Base-by-base conservation (phyloP, 1,284 basidiomycete species). In the Apiotrichum mycotoxinovorans region DNA sequence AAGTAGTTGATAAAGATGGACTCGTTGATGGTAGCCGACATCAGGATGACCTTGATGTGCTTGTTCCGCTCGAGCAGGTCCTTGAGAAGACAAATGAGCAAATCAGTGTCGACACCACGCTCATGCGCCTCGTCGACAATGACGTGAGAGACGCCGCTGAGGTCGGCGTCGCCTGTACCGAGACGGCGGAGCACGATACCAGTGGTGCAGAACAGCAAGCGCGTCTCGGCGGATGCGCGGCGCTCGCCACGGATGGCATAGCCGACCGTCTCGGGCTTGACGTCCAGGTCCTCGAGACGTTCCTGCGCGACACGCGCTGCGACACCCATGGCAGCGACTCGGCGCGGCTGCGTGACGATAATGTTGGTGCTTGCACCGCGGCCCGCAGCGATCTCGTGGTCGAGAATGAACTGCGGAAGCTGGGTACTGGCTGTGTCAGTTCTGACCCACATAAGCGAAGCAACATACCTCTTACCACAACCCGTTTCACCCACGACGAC, bases 61-160 rank as follows among this genome's bases (percentile, higher is more conserved):
- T 80, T 78, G 66, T 93, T 88, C n/a, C 75, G 80, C 58, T 80
- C 79, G 46, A 97, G 77, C 12, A 96, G 78, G 65, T 91, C 87
- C 59, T 87, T 85, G 27, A 84, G 79, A 69, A 95, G 87, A n/a
- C 96, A 83, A 1, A 97, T 81, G 42, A 97, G 78, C 65, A 97
- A 87, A 74, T 97, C 93, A 15, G 88, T 86, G 67, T 96, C 92
- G 12, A 93, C 84, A 17, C 89, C 91, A 51, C 92, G 84, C 78
- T 95, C 91, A 70, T 95, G 92, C 33, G 89, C 90, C 81, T 97
- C 93, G 68, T 97, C 94, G 15, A 97, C 89, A 45, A 97, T 80
- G 33, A 97, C 82, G 76, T 96, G 93, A 8, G 87, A 88, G 48
- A 94, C 83, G 47, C 84, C 82, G 26, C 81, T 73, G 18, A 97